Percentiles rank a stretch among this genome's conserved stretches.
phyloP scores from a whole-genome alignment of 202 grass and related monocot genomes.

The Eragrostis tef region DNA sequence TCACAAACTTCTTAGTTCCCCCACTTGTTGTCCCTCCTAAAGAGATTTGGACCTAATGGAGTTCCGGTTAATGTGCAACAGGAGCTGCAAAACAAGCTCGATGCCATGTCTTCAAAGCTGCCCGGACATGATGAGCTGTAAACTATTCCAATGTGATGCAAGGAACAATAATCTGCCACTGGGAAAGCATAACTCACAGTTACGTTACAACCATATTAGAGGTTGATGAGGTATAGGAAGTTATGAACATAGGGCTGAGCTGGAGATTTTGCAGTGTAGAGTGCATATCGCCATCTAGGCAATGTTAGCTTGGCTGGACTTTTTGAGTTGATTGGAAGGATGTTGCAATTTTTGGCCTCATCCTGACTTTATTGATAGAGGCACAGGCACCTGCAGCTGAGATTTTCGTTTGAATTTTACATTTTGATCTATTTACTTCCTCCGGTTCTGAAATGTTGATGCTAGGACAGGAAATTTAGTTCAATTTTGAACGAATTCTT shows the following conservation, averaged over 20 bases:
- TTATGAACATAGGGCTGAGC: slow-evolving; percentile 25
- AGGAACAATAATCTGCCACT: slow-evolving; percentile 17
- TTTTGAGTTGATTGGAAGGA: slow-evolving; percentile 22
- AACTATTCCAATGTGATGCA: slow-evolving; percentile 20
- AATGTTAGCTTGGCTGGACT: slow-evolving; percentile 13
- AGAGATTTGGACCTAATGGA: slow-evolving; percentile 29
- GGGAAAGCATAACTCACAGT: slow-evolving; percentile 39
- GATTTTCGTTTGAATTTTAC: not conserved
- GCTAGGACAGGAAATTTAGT: too few relatives aligned
- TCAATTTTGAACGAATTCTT: too few relatives aligned
- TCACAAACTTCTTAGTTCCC: not conserved
- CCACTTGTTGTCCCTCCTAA: not conserved
- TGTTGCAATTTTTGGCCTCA: slow-evolving; percentile 40
- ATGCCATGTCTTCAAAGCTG: slow-evolving; percentile 53
- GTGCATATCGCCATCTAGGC: slow-evolving; percentile 14
- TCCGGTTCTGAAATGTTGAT: too few relatives aligned
- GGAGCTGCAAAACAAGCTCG: slow-evolving; percentile 81
- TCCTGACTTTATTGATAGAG: slow-evolving; percentile 41
- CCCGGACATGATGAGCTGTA: slow-evolving; percentile 72
- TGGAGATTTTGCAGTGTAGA: not conserved
- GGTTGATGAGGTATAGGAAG: slow-evolving; percentile 14
- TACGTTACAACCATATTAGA: slow-evolving; percentile 41
- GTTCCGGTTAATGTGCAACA: slow-evolving; percentile 44
- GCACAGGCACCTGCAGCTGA: slow-evolving; percentile 30
- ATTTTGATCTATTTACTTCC: slow-evolving; percentile 21